phyloP scores from a whole-genome alignment of 73 alveolate genomes.

The Durusdinium trenchii region DNA sequence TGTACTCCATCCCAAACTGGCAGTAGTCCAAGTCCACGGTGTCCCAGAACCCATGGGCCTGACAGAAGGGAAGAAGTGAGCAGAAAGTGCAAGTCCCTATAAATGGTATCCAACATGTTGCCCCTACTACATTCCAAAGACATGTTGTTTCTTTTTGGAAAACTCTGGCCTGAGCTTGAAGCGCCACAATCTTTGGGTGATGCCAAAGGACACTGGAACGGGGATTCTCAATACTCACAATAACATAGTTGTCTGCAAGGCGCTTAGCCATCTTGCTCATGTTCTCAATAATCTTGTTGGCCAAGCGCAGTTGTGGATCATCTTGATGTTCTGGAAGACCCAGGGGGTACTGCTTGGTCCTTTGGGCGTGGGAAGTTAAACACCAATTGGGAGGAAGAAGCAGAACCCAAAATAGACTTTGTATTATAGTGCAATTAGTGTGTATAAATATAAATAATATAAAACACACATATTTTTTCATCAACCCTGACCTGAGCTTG shows the following conservation, averaged over 20 bases:
- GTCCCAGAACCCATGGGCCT: background rate
- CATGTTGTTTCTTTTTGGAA: background rate
- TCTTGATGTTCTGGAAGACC: background rate
- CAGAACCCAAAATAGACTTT: background rate
- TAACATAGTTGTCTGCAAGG: background rate
- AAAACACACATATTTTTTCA: background rate
- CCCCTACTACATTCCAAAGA: background rate
- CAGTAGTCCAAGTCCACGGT: conserved; percentile 6
- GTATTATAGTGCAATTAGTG: background rate
- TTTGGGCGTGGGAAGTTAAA: background rate
- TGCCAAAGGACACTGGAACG: background rate
- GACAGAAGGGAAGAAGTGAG: background rate
- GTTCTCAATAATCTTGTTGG: background rate
- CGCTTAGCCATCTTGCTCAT: background rate
- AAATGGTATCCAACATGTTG: background rate
- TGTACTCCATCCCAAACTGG: background rate
- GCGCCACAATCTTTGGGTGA: background rate
- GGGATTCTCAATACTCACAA: background rate
- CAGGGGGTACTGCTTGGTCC: background rate
- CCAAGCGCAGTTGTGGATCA: background rate
- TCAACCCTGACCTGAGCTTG: background rate
- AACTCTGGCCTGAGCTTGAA: background rate
- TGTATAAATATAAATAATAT: background rate
- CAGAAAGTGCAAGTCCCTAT: background rate
- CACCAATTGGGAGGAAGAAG: background rate